Evolutionary conservation across 2,329 filamentous ascomycete genomes (phyloP), one percentile per base, ranked within the genome.

Genomic region (Phaeophleospora eucalypticola): DNA sequence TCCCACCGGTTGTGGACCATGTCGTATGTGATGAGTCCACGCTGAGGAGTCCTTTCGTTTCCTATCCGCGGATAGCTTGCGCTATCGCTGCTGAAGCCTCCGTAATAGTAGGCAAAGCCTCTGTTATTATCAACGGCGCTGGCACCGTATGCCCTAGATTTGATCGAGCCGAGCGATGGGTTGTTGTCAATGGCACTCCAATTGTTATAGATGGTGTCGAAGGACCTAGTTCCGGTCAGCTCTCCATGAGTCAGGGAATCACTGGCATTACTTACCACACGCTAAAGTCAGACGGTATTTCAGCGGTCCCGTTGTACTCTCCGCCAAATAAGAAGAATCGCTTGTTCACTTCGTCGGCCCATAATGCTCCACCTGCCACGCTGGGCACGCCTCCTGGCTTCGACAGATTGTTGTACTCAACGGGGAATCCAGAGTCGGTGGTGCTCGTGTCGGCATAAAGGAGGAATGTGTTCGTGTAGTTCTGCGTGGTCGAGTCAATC

Each of bases 261-360:
- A n/a, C n/a, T n/a, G n/a, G n/a, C n/a, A n/a, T n/a, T n/a, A n/a
- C n/a, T n/a, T n/a, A n/a, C n/a, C n/a, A n/a, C n/a, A n/a, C n/a
- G n/a, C n/a, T n/a, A n/a, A 77, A 76, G 0, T 71, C 60, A 32
- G 69, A 65, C 0, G 78, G 76, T n/a, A 33, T 41, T 2, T n/a
- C n/a, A n/a, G n/a, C n/a, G n/a, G 68, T 59, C 48, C 63, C 51
- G 10, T 54, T 53, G 54, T 75, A 78, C 52, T 83, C 77, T 37
- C 82, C 82, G 9, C 81, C 82, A 57, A 78, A 84, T 2, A 81
- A 68, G 59, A 82, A 84, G 41, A 85, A 74, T 36, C 75, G 71
- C 59, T 83, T 82, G 65, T 85, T 84, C 33, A 80, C 70, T 19
- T 74, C 68, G 59, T 84, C 82, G 6, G 73, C 69, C 81, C 81